These are phyloP conservation scores for Globisporangium polare DNA, from an alignment of 352 stramenopile species.

Conservation along the genomic window DNA sequence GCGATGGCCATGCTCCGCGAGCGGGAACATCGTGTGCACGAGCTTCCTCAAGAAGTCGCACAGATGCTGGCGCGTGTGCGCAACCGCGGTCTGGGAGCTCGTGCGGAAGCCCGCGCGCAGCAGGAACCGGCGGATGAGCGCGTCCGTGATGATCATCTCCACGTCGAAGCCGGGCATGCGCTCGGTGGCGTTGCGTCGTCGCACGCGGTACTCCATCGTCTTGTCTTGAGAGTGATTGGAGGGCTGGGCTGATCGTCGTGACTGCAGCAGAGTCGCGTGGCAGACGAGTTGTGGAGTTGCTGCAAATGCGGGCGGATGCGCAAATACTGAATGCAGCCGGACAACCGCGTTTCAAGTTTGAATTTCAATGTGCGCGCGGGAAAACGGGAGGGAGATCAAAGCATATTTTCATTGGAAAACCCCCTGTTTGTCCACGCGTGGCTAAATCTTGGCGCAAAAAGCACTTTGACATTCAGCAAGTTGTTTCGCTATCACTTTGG, in stretches of 20 bases:
- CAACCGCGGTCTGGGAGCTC: constrained; percentile 33
- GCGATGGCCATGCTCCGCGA: constrained; percentile 43
- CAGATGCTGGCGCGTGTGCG: constrained; percentile 39
- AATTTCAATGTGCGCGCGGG: constrained; percentile 18
- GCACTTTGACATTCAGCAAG: too few relatives aligned
- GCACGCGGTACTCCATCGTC: constrained; percentile 40
- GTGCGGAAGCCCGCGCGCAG: constrained; percentile 61
- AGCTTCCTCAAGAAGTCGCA: constrained; percentile 54
- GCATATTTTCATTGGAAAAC: too few relatives aligned
- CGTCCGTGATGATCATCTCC: constrained; percentile 37
- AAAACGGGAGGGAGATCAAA: constrained; percentile 19
- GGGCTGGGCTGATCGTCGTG: neutral
- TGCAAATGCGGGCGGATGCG: neutral
- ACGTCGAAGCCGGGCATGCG: neutral
- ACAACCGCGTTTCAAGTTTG: constrained; percentile 14
- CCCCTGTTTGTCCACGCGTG: too few relatives aligned
- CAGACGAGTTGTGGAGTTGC: neutral
- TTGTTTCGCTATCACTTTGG: too few relatives aligned
- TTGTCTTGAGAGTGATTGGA: neutral
- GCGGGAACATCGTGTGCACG: constrained; percentile 40
- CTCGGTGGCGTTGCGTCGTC: constrained; percentile 30
- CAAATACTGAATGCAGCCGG: neutral
- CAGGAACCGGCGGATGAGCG: constrained; percentile 61
- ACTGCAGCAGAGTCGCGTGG: neutral
- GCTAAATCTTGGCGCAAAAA: too few relatives aligned